Conservation (phyloP, 2,329 filamentous ascomycete genomes). For the Ophiostoma populinum region DNA sequence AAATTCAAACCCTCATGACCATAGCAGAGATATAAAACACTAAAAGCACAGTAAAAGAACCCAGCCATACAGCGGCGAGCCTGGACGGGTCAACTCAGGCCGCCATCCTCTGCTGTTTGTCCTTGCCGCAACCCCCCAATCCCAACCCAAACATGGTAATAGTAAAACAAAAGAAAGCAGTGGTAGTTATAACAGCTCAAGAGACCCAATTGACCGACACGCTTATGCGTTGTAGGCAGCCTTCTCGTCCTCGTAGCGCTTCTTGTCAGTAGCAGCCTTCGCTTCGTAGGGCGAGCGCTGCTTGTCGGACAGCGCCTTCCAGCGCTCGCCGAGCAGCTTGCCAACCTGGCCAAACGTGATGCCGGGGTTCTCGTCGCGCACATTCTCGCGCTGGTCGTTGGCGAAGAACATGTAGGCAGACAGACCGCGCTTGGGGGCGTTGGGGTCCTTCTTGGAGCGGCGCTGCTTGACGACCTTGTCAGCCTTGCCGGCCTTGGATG, state of each 20-base stretch:
- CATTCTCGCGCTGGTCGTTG: constrained; percentile 97
- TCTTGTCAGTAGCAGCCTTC: constrained; percentile 95
- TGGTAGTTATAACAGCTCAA: no score
- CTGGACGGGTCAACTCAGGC: no score
- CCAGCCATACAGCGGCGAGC: no score
- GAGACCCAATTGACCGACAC: no score
- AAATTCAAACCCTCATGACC: no score
- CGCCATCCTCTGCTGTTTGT: constrained; percentile 11
- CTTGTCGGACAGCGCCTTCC: constrained; percentile 92
- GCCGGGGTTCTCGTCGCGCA: constrained; percentile 94
- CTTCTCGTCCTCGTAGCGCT: constrained; percentile 98
- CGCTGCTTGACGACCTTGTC: constrained; percentile 38
- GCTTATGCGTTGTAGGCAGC: constrained; percentile 54
- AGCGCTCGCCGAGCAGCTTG: constrained; percentile 94
- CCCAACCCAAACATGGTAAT: constrained; percentile 9
- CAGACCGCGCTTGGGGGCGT: constrained; percentile 96
- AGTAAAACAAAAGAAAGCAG: constrained; percentile 8
- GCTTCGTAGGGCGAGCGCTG: constrained; percentile 88
- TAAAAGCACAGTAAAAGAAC: constrained; percentile 4
- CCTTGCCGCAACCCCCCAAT: constrained; percentile 11
- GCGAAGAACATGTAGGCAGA: constrained; percentile 99
- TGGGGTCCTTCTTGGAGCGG: constrained; percentile 61
- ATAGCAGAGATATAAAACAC: no score
- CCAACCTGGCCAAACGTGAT: constrained; percentile 97
- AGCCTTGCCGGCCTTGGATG: constrained; percentile 34